Conservation (phyloP, 2,329 filamentous ascomycete species). For the Aspergillus aculeatinus region DNA sequence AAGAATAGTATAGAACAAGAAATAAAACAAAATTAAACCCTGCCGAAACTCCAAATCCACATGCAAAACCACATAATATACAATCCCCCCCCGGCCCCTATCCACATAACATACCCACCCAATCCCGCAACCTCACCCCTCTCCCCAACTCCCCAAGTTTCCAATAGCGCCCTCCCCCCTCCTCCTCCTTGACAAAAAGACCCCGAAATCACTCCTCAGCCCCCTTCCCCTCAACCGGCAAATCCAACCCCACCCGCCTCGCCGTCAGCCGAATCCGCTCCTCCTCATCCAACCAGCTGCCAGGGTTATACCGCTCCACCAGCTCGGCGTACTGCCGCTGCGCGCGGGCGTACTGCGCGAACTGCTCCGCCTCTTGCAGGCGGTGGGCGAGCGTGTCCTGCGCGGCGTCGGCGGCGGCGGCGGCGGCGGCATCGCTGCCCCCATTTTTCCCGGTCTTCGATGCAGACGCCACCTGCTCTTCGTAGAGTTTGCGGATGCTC, state of each 20-base stretch:
- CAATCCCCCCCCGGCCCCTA: no score
- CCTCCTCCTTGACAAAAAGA: no score
- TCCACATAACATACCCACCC: no score
- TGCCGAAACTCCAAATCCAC: no score
- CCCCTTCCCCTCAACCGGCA: conserved; percentile 63
- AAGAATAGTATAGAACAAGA: no score
- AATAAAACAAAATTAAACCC: no score
- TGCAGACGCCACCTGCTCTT: conserved; percentile 29
- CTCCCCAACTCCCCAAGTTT: no score
- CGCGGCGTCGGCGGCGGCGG: conserved; percentile 4
- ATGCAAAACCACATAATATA: no score
- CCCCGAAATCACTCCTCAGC: not conserved
- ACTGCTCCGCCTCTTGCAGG: conserved; percentile 67
- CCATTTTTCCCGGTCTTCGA: conserved; percentile 25
- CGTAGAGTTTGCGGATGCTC: conserved; percentile 66
- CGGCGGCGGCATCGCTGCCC: conserved; percentile 2
- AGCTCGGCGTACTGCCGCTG: conserved; percentile 80
- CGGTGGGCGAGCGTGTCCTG: conserved; percentile 27
- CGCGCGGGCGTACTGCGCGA: conserved; percentile 76
- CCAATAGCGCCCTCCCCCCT: no score
- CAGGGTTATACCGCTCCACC: conserved; percentile 89
- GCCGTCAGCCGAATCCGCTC: conserved; percentile 83
- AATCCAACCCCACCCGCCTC: conserved; percentile 82
- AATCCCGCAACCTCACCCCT: no score
- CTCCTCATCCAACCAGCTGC: conserved; percentile 80